A percentile compares a stretch with the other conserved stretches of the same genome.
These are phyloP conservation scores for Globisporangium nagaii DNA, from an alignment of 352 stramenopile genomes.

Conservation along the genomic window DNA sequence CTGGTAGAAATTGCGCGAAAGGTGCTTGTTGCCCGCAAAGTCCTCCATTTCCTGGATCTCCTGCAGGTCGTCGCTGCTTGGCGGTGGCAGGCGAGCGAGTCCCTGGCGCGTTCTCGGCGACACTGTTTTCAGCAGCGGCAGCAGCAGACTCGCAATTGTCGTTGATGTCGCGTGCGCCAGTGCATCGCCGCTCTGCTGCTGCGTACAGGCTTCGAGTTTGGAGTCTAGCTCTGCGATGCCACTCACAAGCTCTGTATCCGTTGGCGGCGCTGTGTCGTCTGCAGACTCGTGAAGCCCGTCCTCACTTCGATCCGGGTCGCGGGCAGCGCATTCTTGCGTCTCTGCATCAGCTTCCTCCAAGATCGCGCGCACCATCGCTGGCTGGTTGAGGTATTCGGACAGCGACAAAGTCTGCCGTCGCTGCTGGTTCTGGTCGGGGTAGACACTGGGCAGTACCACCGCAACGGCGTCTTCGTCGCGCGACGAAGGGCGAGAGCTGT, in stretches of 20 bases:
- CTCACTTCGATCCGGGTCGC: not conserved
- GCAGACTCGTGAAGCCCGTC: not conserved
- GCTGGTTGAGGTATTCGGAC: slow-evolving; percentile 38
- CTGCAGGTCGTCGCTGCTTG: slow-evolving; percentile 25
- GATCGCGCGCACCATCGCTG: slow-evolving; percentile 27
- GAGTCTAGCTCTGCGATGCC: not conserved
- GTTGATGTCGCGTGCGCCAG: not conserved
- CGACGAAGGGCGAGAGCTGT: slow-evolving; percentile 9
- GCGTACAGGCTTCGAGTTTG: not conserved
- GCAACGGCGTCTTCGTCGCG: slow-evolving; percentile 24
- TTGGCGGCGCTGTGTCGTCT: not conserved
- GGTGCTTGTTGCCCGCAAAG: slow-evolving; percentile 20
- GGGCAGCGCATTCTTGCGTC: too few species aligned
- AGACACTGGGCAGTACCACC: not conserved
- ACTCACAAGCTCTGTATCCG: not conserved
- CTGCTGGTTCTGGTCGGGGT: not conserved
- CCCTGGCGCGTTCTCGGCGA: slow-evolving; percentile 38
- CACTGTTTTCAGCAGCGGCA: slow-evolving; percentile 44
- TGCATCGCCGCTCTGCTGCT: not conserved
- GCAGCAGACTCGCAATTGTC: too few species aligned
- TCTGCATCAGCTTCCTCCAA: slow-evolving; percentile 13
- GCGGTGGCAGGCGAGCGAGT: slow-evolving; percentile 33
- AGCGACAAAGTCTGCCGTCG: slow-evolving; percentile 17
- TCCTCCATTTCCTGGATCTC: slow-evolving; percentile 38
- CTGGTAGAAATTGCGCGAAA: slow-evolving; percentile 28